Evolutionary conservation across 306 rosid genomes (phyloP).

Genomic region (Trifolium pratense): DNA sequence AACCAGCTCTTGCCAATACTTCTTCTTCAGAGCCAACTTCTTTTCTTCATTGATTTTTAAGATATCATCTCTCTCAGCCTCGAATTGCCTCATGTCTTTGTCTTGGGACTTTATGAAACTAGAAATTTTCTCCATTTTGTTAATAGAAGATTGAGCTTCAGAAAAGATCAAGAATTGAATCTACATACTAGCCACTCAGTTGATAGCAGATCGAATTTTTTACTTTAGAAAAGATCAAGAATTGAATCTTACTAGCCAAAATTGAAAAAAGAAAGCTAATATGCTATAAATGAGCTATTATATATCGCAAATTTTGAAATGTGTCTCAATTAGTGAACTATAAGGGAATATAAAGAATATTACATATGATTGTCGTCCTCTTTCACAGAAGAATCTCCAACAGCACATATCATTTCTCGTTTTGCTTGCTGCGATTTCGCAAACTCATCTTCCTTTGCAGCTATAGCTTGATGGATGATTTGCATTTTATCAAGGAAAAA

Average conservation of each 20-base stretch:
- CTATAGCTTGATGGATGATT: slow-evolving; percentile 43
- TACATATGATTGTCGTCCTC: slow-evolving; percentile 37
- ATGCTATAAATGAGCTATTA: not conserved
- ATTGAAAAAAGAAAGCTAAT: slow-evolving; percentile 1
- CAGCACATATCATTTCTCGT: slow-evolving; percentile 1
- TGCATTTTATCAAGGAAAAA: slow-evolving; percentile 45
- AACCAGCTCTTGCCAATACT: slow-evolving; percentile 42
- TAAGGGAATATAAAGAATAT: slow-evolving; percentile 2
- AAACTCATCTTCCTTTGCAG: slow-evolving; percentile 40
- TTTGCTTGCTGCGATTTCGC: slow-evolving; percentile 39
- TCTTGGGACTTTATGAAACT: slow-evolving; percentile 35
- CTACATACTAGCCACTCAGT: no score
- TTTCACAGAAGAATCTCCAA: slow-evolving; percentile 31
- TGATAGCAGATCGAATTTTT: no score
- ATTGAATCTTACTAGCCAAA: slow-evolving; percentile 8
- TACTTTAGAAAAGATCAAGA: slow-evolving; percentile 28
- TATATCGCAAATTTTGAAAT: slow-evolving; percentile 2
- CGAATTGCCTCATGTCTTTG: slow-evolving; percentile 41
- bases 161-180: slow-evolving; percentile 26
- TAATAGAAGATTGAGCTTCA: slow-evolving; percentile 16
- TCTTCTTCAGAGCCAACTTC: slow-evolving; percentile 44
- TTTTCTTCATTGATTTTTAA: slow-evolving; percentile 37
- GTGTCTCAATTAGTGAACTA: not conserved
- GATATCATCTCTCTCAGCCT: slow-evolving; percentile 37
- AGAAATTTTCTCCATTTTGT: slow-evolving; percentile 40